Evolutionary conservation across 2,329 filamentous ascomycete species (phyloP).

Genomic region (Myriosclerotinia curreyana): DNA sequence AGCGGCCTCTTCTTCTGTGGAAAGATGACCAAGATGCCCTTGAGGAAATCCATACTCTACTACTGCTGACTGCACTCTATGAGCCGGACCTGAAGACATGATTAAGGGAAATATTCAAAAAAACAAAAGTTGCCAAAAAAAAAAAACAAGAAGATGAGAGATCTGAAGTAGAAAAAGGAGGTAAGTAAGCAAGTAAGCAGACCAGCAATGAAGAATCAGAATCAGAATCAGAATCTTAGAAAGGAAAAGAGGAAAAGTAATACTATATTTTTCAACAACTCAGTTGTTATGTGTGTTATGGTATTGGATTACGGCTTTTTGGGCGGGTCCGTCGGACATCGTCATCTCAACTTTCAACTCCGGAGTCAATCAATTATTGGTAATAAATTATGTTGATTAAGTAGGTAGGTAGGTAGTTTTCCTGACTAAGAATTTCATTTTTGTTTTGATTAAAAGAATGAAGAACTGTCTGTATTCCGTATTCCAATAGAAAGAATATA

Average conservation of each 20-base stretch:
- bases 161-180: not conserved
- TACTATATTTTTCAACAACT: not conserved
- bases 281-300: not conserved
- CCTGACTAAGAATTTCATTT: too few species aligned
- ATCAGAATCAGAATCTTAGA: too few species aligned
- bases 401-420: too few species aligned
- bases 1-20: conserved; percentile 61
- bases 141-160: not conserved
- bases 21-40: conserved; percentile 80
- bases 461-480: too few species aligned
- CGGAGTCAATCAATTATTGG: conserved; percentile 1
- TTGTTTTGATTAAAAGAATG: too few species aligned
- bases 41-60: conserved; percentile 58
- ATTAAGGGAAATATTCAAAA: conserved; percentile 17
- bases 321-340: conserved; percentile 16
- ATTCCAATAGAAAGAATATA: too few species aligned
- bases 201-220: too few species aligned
- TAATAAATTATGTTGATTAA: not conserved
- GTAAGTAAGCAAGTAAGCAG: not conserved
- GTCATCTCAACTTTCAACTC: conserved; percentile 4
- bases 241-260: not conserved
- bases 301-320: not conserved
- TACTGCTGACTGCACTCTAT: conserved; percentile 38
- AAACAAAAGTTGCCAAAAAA: conserved; percentile 1
- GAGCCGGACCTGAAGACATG: conserved; percentile 36